Conservation (phyloP, 805 yeast species). For the Spencermartinsiella europaea region DNA sequence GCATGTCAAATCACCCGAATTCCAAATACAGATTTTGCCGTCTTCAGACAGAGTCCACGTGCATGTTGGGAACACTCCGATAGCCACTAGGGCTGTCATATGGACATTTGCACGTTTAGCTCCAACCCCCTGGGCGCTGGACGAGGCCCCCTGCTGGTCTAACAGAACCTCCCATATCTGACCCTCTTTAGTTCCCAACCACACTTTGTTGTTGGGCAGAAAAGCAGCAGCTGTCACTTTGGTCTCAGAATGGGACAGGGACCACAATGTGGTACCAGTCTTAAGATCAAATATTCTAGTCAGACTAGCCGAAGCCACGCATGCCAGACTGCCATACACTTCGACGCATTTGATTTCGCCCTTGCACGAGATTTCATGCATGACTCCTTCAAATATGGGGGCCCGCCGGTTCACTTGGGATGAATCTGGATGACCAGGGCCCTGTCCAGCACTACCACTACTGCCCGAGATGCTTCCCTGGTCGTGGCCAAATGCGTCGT, state of each 20-base stretch:
- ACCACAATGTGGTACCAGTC: slow-evolving; percentile 24
- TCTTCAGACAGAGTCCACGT: slow-evolving; percentile 35
- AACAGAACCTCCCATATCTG: slow-evolving; percentile 24
- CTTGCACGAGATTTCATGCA: slow-evolving; percentile 21
- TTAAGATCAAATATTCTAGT: slow-evolving; percentile 23
- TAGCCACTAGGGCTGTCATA: slow-evolving; percentile 19
- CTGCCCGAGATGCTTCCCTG: not conserved
- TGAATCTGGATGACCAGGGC: slow-evolving; percentile 25
- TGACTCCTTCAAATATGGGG: slow-evolving; percentile 23
- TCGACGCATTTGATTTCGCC: slow-evolving; percentile 21
- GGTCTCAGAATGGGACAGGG: slow-evolving; percentile 21
- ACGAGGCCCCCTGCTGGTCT: slow-evolving; percentile 13
- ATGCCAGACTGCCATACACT: slow-evolving; percentile 21
- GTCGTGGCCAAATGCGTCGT: slow-evolving; percentile 1
- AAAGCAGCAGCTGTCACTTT: slow-evolving; percentile 25
- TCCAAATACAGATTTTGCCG: slow-evolving; percentile 35
- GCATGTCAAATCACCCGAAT: slow-evolving; percentile 17
- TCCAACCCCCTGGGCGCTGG: slow-evolving; percentile 17
- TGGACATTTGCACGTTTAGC: slow-evolving; percentile 23
- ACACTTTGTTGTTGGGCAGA: slow-evolving; percentile 19
- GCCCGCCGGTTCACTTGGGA: slow-evolving; percentile 31
- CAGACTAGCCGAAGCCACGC: slow-evolving; percentile 18
- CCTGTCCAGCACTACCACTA: no score
- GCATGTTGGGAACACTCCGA: slow-evolving; percentile 11
- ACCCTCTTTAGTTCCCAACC: slow-evolving; percentile 35